Evolutionary conservation across 2,329 filamentous ascomycete species (phyloP).

Genomic region (Ceratocystis papillata): DNA sequence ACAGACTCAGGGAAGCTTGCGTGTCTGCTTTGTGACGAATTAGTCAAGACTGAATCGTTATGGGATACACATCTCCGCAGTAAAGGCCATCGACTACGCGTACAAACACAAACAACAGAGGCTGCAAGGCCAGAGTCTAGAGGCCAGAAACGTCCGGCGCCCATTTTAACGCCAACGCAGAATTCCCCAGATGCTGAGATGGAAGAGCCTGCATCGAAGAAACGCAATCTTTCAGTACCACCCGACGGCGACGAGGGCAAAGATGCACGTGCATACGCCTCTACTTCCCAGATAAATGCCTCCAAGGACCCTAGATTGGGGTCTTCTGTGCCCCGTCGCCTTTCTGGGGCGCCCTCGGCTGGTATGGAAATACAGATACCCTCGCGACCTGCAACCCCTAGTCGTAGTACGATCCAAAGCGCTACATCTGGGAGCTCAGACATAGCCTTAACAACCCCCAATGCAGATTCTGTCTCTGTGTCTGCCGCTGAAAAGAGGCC

Average conservation of each 20-base stretch:
- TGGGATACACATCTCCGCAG: slow-evolving; percentile 54
- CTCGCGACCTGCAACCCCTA: slow-evolving; percentile 50
- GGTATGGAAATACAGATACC: slow-evolving; percentile 53
- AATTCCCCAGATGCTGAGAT: not conserved
- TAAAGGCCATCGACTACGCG: slow-evolving; percentile 34
- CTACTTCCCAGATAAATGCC: not conserved
- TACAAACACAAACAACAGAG: slow-evolving; percentile 24
- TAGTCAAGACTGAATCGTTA: slow-evolving; percentile 53
- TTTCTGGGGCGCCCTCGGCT: slow-evolving; percentile 43
- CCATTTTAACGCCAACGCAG: slow-evolving; percentile 27
- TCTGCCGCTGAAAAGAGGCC: slow-evolving; percentile 1
- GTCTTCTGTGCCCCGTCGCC: slow-evolving; percentile 31
- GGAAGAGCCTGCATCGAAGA: slow-evolving; percentile 1
- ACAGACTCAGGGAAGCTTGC: slow-evolving; percentile 55
- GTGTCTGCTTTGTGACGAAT: slow-evolving; percentile 55
- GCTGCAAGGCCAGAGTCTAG: slow-evolving; percentile 23
- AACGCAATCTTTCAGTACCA: slow-evolving; percentile 10
- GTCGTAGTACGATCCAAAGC: slow-evolving; percentile 30
- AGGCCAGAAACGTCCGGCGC: slow-evolving; percentile 29
- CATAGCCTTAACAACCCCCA: slow-evolving; percentile 22
- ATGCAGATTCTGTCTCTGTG: slow-evolving; percentile 11
- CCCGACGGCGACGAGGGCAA: not conserved
- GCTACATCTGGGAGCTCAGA: slow-evolving; percentile 21
- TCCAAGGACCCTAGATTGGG: not conserved
- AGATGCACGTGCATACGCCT: not conserved